Evolutionary conservation across 2,329 filamentous ascomycete species (phyloP), one percentile per base, ranked within the genome.

Genomic region (Diplocarpon rosae): DNA sequence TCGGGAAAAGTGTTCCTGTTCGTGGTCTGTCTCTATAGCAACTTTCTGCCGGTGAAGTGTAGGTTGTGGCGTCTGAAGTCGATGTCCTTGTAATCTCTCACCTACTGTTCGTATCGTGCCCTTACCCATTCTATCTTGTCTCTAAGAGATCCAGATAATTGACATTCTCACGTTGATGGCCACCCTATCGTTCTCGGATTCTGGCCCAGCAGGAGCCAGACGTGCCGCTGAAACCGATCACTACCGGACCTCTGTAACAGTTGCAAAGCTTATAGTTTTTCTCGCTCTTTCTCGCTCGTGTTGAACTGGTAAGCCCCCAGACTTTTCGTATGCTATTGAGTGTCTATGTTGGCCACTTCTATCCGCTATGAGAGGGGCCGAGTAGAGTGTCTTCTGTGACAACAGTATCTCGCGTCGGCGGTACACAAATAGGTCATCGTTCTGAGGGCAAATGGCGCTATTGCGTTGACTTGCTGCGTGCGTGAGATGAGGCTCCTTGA

Each of bases 391-490:
- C 53, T 39, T 43, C 30, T 4, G 27, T 38, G 17, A 53, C 47
- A 4, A 48, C 36, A 7, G 54, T 34, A 37, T 56, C 50, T 15
- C 37, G 20, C 2, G 46, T 40, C 32, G 27, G 40, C 12, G 62
- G 20, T 64, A 54, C 29, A 62, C 40, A 45, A 61, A 67, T 13
- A 73, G 54, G 39, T 68, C 67, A n/a, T 63, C 68, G 53, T 71
- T 72, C 50, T 68, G 71, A 52, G 50, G 52, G 59, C 80, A 81
- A 49, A 82, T 74, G 61, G 76, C 82, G 65, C 83, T 85, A 61
- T 78, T 80, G 63, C 81, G 82, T 53, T 72, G 67, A 4, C 63
- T 57, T 9, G 69, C 70, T 9, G 68, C 60, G 55, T 74, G 75
- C 49, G 82, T 69, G 4, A 48, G 52, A 24, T 54, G 52, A 2